Conservation (phyloP, 2,329 filamentous ascomycete genomes). For the Aspergillus pseudoglaucus region DNA sequence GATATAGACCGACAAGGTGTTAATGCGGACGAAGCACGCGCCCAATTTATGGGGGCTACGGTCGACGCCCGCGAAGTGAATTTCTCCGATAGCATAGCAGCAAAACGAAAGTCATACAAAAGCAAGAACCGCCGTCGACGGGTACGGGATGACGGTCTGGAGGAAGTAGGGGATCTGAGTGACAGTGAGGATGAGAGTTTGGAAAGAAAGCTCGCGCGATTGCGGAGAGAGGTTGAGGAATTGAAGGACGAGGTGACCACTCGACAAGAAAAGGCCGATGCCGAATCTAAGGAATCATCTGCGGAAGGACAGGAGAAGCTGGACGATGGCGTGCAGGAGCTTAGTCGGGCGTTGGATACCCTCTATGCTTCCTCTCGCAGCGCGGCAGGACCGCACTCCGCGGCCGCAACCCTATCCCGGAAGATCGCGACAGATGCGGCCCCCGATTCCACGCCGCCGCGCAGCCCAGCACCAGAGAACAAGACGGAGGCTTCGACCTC, state of each 20-base stretch:
- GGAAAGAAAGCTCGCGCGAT: slow-evolving; percentile 69
- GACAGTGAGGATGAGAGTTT: slow-evolving; percentile 74
- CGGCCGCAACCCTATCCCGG: slow-evolving; percentile 30
- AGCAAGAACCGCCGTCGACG: slow-evolving; percentile 62
- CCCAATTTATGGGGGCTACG: slow-evolving; percentile 66
- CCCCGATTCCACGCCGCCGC: slow-evolving; percentile 1
- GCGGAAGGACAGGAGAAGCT: slow-evolving; percentile 37
- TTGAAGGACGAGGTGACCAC: slow-evolving; percentile 49
- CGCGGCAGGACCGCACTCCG: slow-evolving; percentile 19
- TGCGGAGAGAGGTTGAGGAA: slow-evolving; percentile 77
- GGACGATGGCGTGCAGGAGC: slow-evolving; percentile 56
- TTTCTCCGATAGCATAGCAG: slow-evolving; percentile 81
- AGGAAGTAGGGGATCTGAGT: slow-evolving; percentile 67
- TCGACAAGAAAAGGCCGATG: slow-evolving; percentile 47
- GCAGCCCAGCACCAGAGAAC: slow-evolving; percentile 3
- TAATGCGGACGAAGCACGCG: slow-evolving; percentile 71
- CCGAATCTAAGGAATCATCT: slow-evolving; percentile 40
- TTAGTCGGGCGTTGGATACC: slow-evolving; percentile 66
- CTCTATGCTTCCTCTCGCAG: slow-evolving; percentile 41
- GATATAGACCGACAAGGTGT: slow-evolving; percentile 71
- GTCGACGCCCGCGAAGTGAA: slow-evolving; percentile 74
- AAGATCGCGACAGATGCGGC: slow-evolving; percentile 21
- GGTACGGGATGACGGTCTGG: slow-evolving; percentile 37
- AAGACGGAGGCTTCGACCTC: slow-evolving; percentile 5
- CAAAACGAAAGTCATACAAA: slow-evolving; percentile 77